These are phyloP conservation scores for Vitis rupestris DNA, from an alignment of 164 flowering plant genomes.

Conservation along the genomic window DNA sequence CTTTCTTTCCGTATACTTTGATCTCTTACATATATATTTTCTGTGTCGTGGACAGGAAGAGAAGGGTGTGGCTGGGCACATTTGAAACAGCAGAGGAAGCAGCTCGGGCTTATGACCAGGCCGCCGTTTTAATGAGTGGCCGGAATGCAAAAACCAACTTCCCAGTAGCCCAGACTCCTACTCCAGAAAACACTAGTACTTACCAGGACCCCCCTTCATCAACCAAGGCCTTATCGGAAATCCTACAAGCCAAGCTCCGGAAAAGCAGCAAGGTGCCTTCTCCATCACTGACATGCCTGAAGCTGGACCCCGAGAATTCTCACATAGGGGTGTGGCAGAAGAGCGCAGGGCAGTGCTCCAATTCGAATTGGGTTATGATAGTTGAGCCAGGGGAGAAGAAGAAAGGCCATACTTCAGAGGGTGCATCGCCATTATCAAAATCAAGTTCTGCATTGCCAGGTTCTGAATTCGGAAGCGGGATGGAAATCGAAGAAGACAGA, in stretches of 20 bases:
- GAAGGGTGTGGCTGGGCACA: constrained; percentile 46
- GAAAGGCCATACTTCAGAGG: not conserved
- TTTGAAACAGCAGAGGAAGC: constrained; percentile 42
- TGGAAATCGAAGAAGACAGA: constrained; percentile 44
- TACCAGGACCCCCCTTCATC: constrained; percentile 4
- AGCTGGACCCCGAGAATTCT: constrained; percentile 45
- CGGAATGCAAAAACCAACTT: constrained; percentile 42
- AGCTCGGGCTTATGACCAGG: constrained; percentile 38
- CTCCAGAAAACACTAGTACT: not conserved
- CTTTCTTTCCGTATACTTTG: too few species aligned
- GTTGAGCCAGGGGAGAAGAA: constrained; percentile 28
- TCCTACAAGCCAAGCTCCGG: constrained; percentile 35
- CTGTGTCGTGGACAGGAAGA: constrained; percentile 26
- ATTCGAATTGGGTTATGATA: constrained; percentile 39
- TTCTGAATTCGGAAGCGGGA: constrained; percentile 4
- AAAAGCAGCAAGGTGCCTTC: constrained; percentile 35
- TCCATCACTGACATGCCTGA: constrained; percentile 38
- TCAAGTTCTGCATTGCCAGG: too few species aligned
- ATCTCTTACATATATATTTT: not conserved
- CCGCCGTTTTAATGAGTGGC: constrained; percentile 40
- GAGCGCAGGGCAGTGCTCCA: constrained; percentile 25
- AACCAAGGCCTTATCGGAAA: constrained; percentile 12
- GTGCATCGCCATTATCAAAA: not conserved
- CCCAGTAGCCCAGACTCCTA: constrained; percentile 12
- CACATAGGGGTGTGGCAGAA: constrained; percentile 49